These are phyloP conservation scores for Gnomoniopsis smithogilvyi DNA, from an alignment of 2,329 filamentous ascomycete species.

Conservation along the genomic window DNA sequence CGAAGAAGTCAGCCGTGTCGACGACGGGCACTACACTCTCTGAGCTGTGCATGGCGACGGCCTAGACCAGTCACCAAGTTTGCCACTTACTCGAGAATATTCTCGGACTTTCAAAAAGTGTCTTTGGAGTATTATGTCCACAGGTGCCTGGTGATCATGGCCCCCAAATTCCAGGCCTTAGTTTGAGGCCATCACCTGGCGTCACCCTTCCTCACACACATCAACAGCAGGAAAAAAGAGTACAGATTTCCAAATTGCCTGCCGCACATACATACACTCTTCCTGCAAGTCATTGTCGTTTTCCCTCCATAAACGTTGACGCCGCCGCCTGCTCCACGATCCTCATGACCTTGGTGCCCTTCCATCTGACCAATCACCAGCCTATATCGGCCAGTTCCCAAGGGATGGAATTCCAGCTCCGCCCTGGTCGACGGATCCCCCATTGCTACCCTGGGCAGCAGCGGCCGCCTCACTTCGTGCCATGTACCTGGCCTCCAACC, in stretches of 20 bases:
- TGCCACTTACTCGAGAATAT: conserved; percentile 1
- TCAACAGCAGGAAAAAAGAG: background rate
- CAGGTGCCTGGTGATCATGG: conserved; percentile 2
- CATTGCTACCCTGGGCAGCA: conserved; percentile 4
- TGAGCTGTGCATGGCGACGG: background rate
- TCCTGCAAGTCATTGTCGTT: background rate
- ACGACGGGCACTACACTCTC: background rate
- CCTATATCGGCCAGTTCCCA: background rate
- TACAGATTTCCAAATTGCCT: background rate
- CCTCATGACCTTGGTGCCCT: background rate
- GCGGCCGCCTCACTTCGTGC: conserved; percentile 15
- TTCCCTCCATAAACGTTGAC: background rate
- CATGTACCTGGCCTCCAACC: background rate
- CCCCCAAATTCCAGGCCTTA: background rate
- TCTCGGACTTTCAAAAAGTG: background rate
- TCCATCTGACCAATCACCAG: conserved; percentile 6
- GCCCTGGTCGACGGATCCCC: conserved; percentile 12
- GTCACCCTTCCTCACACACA: background rate
- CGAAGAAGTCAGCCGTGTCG: background rate
- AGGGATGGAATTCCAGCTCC: conserved; percentile 7
- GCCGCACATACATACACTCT: background rate
- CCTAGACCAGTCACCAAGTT: background rate
- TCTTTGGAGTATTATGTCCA: background rate
- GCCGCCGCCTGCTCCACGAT: conserved; percentile 10
- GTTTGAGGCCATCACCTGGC: background rate